phyloP scores from a whole-genome alignment of 2,329 filamentous ascomycete genomes.

The Endothia cerciana region DNA sequence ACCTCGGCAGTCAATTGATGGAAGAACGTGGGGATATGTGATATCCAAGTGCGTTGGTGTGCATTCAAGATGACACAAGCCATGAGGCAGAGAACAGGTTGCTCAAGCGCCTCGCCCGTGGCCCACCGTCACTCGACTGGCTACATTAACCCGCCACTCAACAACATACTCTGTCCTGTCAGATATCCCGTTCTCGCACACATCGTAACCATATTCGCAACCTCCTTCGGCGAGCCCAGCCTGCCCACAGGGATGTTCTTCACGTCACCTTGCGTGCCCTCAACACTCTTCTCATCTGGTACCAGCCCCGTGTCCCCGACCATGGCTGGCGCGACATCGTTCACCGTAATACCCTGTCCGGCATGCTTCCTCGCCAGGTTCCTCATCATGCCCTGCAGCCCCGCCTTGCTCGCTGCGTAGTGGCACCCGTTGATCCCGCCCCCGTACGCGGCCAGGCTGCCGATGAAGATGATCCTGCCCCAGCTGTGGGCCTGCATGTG shows the following conservation, averaged over 20 bases:
- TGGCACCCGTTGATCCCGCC: conserved; percentile 67
- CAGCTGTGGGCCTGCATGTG: conserved; percentile 63
- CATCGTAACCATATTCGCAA: conserved; percentile 65
- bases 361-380: conserved; percentile 64
- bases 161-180: conserved; percentile 58
- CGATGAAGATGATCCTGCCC: conserved; percentile 68
- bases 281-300: conserved; percentile 54
- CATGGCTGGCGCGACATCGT: conserved; percentile 71
- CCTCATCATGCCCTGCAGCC: conserved; percentile 67
- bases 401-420: conserved; percentile 65
- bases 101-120: neutral
- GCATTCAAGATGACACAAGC: too few species aligned
- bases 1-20: too few species aligned
- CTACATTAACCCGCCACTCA: conserved; percentile 56
- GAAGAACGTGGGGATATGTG: too few species aligned
- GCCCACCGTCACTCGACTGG: too few species aligned
- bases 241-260: conserved; percentile 63
- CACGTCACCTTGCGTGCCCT: conserved; percentile 60
- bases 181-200: conserved; percentile 63
- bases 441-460: conserved; percentile 65
- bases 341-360: conserved; percentile 65
- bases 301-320: conserved; percentile 69
- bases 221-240: conserved; percentile 61
- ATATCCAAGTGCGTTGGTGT: too few species aligned
- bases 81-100: neutral